Conservation (phyloP, 2,329 filamentous ascomycete genomes). For the Chaetomium globosum region DNA sequence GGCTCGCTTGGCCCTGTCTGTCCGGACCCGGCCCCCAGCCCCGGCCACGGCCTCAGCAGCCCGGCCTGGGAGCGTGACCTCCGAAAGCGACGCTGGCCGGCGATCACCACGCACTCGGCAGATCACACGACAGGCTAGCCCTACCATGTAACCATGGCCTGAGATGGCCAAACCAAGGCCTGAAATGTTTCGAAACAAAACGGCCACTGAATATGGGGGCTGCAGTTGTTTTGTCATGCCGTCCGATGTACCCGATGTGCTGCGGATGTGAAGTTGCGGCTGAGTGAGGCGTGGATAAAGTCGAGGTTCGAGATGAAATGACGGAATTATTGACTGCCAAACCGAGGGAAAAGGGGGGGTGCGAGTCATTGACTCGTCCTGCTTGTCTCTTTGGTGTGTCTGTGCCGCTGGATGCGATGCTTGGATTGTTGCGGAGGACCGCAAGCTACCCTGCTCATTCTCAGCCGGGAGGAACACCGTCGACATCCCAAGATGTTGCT, state of each 20-base stretch:
- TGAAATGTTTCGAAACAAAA: slow-evolving; percentile 34
- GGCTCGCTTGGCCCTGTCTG: slow-evolving; percentile 2
- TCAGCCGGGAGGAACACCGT: not conserved
- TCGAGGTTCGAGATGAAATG: not conserved
- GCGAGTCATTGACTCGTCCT: not conserved
- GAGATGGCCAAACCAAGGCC: slow-evolving; percentile 21
- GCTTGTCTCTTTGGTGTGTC: not conserved
- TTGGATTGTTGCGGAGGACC: not conserved
- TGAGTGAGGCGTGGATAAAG: slow-evolving; percentile 3
- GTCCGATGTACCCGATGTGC: not conserved
- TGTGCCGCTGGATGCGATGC: not conserved
- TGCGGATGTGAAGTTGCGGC: slow-evolving; percentile 13
- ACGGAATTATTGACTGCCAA: not conserved
- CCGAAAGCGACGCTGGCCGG: slow-evolving; percentile 17
- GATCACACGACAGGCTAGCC: slow-evolving; percentile 20
- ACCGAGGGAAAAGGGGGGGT: not conserved
- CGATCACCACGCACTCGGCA: slow-evolving; percentile 8
- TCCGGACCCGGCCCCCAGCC: not conserved
- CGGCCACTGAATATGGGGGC: slow-evolving; percentile 8
- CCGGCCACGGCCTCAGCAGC: slow-evolving; percentile 8
- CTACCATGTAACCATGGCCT: slow-evolving; percentile 24
- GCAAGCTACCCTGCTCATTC: not conserved
- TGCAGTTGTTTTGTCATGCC: slow-evolving; percentile 14
- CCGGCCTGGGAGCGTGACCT: slow-evolving; percentile 11
- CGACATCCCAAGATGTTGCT: not conserved